phyloP scores from a whole-genome alignment of 257 asterid species.

The Fraxinus americana region DNA sequence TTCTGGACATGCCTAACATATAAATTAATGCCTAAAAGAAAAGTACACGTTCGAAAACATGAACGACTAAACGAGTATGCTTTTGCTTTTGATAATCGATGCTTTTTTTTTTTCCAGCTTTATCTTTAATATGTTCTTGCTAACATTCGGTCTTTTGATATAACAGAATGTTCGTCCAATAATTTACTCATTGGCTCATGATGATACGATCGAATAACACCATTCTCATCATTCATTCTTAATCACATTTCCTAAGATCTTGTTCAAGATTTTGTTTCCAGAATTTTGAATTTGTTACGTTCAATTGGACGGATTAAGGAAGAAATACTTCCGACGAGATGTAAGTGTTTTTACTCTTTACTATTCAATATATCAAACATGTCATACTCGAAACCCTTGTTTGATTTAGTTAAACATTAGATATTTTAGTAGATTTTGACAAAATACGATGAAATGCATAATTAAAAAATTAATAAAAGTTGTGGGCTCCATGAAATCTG shows the following conservation, averaged over 20 bases:
- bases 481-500: no score
- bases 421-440: no score
- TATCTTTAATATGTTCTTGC: constrained; percentile 17
- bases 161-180: constrained; percentile 21
- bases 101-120: constrained; percentile 26
- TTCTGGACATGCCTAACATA: neutral
- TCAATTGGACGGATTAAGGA: no score
- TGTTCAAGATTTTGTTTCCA: neutral
- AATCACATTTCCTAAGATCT: neutral
- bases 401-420: no score
- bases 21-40: neutral
- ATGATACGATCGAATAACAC: constrained; percentile 13
- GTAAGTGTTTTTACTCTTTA: no score
- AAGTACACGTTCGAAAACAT: neutral
- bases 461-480: no score
- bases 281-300: neutral
- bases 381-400: neutral
- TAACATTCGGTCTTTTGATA: constrained; percentile 15
- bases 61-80: neutral
- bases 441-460: no score
- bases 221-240: neutral
- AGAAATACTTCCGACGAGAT: no score
- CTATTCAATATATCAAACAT: neutral
- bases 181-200: constrained; percentile 26
- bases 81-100: constrained; percentile 21